Evolutionary conservation across 768 basidiomycete species (phyloP).

Genomic region (Kwoniella sp.): DNA sequence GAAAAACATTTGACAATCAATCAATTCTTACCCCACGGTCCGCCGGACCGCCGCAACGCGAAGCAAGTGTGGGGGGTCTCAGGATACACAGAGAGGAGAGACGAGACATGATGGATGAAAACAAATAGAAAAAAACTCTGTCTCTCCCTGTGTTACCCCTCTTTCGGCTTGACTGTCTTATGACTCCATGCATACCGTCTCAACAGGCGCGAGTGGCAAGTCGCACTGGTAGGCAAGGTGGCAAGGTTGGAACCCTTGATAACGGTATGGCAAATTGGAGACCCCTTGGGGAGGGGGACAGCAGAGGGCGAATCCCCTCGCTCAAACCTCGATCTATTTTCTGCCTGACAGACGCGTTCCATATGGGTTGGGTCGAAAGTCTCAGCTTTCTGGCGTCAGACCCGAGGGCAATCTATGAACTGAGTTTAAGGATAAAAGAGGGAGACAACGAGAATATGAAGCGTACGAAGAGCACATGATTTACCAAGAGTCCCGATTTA

Average conservation of each 20-base stretch:
- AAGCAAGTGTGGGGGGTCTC: background rate
- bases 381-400: background rate
- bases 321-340: background rate
- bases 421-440: background rate
- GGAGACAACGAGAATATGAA: background rate
- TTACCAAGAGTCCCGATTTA: constrained; percentile 3
- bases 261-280: background rate
- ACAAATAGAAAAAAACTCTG: too few species aligned
- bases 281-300: background rate
- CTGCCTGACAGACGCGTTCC: background rate
- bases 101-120: background rate
- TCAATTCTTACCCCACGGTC: constrained; percentile 17
- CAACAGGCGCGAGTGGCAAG: too few species aligned
- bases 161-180: too few species aligned
- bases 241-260: background rate
- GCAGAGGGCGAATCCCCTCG: background rate
- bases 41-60: constrained; percentile 17
- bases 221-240: too few species aligned
- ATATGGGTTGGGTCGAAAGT: background rate
- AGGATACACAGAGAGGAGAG: background rate
- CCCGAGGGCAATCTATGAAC: background rate
- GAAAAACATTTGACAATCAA: background rate
- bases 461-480: background rate
- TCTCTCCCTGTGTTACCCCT: too few species aligned
- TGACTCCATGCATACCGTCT: too few species aligned